A percentile compares a stretch with the other conserved stretches of the same genome.
phyloP scores from a whole-genome alignment of 805 yeast genomes.

The Kazachstania africana region DNA sequence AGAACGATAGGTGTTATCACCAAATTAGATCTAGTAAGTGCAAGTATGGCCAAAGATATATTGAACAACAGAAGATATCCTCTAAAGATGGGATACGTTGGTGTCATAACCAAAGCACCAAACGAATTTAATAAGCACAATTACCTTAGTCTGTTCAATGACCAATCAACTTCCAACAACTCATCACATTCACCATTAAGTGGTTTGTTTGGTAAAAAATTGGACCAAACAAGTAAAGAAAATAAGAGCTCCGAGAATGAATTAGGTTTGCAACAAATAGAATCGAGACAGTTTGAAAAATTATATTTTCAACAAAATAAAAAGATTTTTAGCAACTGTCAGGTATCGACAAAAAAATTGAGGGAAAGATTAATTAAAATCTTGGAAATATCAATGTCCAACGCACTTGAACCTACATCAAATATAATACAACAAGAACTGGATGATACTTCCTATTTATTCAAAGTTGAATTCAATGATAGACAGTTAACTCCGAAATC shows the following conservation, averaged over 20 bases:
- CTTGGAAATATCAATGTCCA: constrained; percentile 83
- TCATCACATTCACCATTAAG: constrained; percentile 1
- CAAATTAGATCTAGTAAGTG: constrained; percentile 80
- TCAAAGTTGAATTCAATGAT: constrained; percentile 94
- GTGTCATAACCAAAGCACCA: constrained; percentile 86
- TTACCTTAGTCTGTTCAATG: constrained; percentile 11
- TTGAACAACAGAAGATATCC: constrained; percentile 78
- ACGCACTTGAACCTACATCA: constrained; percentile 78
- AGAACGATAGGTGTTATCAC: constrained; percentile 95
- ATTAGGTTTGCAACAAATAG: constrained; percentile 10
- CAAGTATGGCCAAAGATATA: constrained; percentile 55
- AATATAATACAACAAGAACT: constrained; percentile 76
- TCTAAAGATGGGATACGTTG: constrained; percentile 91
- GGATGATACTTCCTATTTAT: constrained; percentile 85
- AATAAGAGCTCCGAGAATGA: not conserved
- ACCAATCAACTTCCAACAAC: not conserved
- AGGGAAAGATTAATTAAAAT: constrained; percentile 76
- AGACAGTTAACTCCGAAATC: constrained; percentile 88
- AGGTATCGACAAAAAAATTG: constrained; percentile 63
- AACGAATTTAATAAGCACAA: constrained; percentile 9
- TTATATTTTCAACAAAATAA: constrained; percentile 54
- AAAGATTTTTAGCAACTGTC: constrained; percentile 47
- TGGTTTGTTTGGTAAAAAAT: constrained; percentile 8
- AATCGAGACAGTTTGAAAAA: constrained; percentile 55
- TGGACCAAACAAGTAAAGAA: not conserved